Evolutionary conservation across 148 eudicot species (phyloP).

Genomic region (Fagopyrum tataricum): DNA sequence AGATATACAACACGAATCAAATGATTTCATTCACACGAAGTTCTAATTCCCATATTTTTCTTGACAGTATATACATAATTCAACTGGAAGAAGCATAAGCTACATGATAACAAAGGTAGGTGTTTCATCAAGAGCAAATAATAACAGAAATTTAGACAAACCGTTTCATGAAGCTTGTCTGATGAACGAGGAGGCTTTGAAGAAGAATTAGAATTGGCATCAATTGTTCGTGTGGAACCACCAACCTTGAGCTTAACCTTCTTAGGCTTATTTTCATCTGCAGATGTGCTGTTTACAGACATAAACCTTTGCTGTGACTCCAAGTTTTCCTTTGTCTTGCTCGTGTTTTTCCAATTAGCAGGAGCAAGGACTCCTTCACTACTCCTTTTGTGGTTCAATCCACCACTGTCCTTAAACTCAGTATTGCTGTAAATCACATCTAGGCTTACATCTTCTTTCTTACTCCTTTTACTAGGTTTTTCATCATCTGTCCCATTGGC

Average conservation of each 20-base stretch:
- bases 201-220: slow-evolving; percentile 40
- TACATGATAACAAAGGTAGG: no score
- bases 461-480: slow-evolving; percentile 27
- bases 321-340: slow-evolving; percentile 27
- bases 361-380: slow-evolving; percentile 40
- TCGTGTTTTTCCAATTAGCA: slow-evolving; percentile 29
- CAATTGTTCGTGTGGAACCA: slow-evolving; percentile 70
- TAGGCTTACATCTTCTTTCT: slow-evolving; percentile 43
- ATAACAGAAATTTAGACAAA: slow-evolving; percentile 12
- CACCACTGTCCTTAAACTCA: slow-evolving; percentile 19
- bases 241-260: slow-evolving; percentile 87
- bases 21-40: neutral
- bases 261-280: slow-evolving; percentile 42
- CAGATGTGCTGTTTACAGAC: slow-evolving; percentile 27
- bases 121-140: neutral
- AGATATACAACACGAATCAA: neutral
- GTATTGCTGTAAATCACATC: slow-evolving; percentile 31
- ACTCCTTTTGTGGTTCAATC: slow-evolving; percentile 21
- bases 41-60: neutral
- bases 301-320: slow-evolving; percentile 31
- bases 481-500: slow-evolving; percentile 38
- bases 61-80: neutral
- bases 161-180: slow-evolving; percentile 41
- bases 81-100: neutral
- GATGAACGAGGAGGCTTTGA: slow-evolving; percentile 15